Evolutionary conservation across 192 early-diverging fungal genomes (phyloP), one percentile per base, ranked within the genome.

Genomic region (Rhizophagus clarus): DNA sequence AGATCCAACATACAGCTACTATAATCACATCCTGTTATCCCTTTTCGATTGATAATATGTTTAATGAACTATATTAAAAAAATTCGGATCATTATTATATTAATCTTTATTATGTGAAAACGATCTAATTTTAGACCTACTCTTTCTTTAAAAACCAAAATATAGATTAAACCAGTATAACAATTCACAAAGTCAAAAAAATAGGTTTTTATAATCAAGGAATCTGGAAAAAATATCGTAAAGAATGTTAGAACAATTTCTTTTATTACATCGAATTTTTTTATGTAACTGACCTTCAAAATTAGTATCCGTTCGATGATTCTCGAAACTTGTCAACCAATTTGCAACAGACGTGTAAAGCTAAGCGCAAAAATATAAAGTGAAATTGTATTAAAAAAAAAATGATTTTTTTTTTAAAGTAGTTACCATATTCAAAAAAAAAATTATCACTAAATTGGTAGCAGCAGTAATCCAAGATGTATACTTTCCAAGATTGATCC

Each of bases 141-240:
- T 2, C 42, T 78, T 11, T 24, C 61, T 81, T 83, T 92, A 42
- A 93, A 77, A 42, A 90, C 81, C 17, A 84, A 84, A 45, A 89
- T 87, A 76, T 91, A 92, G 68, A 91, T 80, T 29, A 93, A 62
- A 22, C 81, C 77, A n/a, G 85, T 84, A 78, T 89, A 93, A 74
- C 85, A 91, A 83, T 91, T 90, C 62, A 92, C 75, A 71, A 91
- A 90, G 51, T 85, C 85, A 72, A 93, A 85, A 28, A 92, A 34
- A 80, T 89, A 89, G 3, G 76, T 80, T 77, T 92, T 92, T 68
- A 84, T 42, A 62, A 89, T 90, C 24, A 89, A 81, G 2, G 86
- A 73, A 75, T 88, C 87, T 84, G 71, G 61, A 77, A 28, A 4
- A 34, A 20, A 67, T 37, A 9, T 49, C 3, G 63, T 10, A 40